A percentile compares a stretch with the other conserved stretches of the same genome.
phyloP scores from a whole-genome alignment of 495 filamentous ascomycete genomes.

The Chaetomium tenue region DNA sequence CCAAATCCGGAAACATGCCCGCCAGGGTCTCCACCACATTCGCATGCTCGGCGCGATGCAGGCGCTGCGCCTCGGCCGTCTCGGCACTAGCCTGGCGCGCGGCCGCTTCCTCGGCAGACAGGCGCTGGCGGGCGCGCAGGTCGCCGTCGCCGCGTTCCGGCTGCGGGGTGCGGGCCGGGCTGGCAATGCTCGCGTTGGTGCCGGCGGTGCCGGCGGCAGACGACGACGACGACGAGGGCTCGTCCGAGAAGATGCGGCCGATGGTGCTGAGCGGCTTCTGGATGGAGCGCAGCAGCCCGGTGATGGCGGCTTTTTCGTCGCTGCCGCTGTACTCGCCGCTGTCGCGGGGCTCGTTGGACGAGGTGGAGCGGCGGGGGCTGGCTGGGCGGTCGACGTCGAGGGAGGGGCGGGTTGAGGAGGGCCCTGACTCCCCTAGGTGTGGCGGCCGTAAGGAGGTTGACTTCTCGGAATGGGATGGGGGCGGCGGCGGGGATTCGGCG shows the following conservation, averaged over 20 bases:
- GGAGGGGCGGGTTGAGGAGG: constrained; percentile 42
- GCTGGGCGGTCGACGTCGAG: constrained; percentile 46
- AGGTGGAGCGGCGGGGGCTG: constrained; percentile 43
- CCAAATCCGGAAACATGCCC: constrained; percentile 90
- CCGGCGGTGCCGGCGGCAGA: constrained; percentile 30
- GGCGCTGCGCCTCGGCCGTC: constrained; percentile 79
- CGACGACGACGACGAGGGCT: constrained; percentile 44
- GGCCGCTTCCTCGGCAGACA: constrained; percentile 84
- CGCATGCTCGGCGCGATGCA: constrained; percentile 80
- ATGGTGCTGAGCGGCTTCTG: constrained; percentile 90
- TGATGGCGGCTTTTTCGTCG: constrained; percentile 75
- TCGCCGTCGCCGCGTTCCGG: constrained; percentile 45
- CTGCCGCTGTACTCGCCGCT: constrained; percentile 43
- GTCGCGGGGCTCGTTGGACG: constrained; percentile 42
- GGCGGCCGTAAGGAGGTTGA: constrained; percentile 50
- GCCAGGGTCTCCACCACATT: constrained; percentile 89
- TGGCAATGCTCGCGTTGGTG: constrained; percentile 43
- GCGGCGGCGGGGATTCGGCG: constrained; percentile 47
- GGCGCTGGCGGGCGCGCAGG: constrained; percentile 41
- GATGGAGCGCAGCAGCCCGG: constrained; percentile 84
- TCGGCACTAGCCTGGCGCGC: constrained; percentile 92
- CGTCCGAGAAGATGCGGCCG: constrained; percentile 95
- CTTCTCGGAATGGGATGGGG: constrained; percentile 59
- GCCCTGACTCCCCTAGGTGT: constrained; percentile 25
- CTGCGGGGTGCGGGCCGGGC: constrained; percentile 58